Evolutionary conservation across 208 protist species (phyloP).

Genomic region (Blechomonas ayalai): DNA sequence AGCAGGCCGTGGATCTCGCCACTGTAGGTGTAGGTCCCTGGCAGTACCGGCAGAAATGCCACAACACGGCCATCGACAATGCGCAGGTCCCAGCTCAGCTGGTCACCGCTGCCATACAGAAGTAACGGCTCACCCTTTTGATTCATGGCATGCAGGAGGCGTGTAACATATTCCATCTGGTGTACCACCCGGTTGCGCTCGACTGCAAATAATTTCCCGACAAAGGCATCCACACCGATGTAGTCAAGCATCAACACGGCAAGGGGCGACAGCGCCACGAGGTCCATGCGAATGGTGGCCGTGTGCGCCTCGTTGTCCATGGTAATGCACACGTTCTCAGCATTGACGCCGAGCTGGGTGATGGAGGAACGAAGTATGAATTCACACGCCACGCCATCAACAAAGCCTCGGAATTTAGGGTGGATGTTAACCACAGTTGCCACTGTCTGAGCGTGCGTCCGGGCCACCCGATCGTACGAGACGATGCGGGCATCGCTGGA

Average conservation of each 20-base stretch:
- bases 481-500: slow-evolving; percentile 58
- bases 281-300: slow-evolving; percentile 45
- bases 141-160: slow-evolving; percentile 62
- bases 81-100: slow-evolving; percentile 64
- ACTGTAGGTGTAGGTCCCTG: slow-evolving; percentile 71
- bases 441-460: slow-evolving; percentile 21
- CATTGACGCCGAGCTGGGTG: slow-evolving; percentile 87
- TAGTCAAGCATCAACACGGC: slow-evolving; percentile 84
- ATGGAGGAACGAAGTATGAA: slow-evolving; percentile 86
- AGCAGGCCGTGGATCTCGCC: slow-evolving; percentile 81
- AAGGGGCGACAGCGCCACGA: slow-evolving; percentile 71
- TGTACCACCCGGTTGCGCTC: slow-evolving; percentile 65
- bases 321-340: slow-evolving; percentile 45
- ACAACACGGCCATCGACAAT: slow-evolving; percentile 78
- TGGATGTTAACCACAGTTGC: slow-evolving; percentile 41
- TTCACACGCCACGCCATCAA: slow-evolving; percentile 39
- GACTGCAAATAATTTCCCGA: slow-evolving; percentile 88
- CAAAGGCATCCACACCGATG: slow-evolving; percentile 53
- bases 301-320: slow-evolving; percentile 26
- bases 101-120: slow-evolving; percentile 51
- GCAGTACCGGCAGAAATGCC: slow-evolving; percentile 75
- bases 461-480: slow-evolving; percentile 20
- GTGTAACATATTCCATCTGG: slow-evolving; percentile 66
- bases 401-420: slow-evolving; percentile 76
- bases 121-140: slow-evolving; percentile 66